phyloP scores from a whole-genome alignment of 805 yeast species.

The Brettanomyces naardenensis region DNA sequence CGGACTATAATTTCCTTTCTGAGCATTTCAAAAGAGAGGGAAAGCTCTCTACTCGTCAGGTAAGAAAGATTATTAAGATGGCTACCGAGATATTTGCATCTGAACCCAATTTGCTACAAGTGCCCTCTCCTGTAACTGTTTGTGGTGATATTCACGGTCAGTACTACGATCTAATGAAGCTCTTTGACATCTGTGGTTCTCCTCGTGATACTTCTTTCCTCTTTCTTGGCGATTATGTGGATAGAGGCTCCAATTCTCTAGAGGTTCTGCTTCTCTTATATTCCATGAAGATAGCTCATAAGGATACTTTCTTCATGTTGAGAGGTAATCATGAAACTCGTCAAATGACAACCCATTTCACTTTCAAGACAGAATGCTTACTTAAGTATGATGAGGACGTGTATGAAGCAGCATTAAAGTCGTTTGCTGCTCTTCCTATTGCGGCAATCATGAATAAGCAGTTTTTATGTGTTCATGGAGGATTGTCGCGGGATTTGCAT shows the following conservation, averaged over 20 bases:
- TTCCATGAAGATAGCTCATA: conserved; percentile 70
- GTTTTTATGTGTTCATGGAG: conserved; percentile 95
- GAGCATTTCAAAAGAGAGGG: conserved; percentile 80
- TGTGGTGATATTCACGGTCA: conserved; percentile 99
- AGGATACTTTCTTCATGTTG: conserved; percentile 67
- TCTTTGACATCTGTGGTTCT: conserved; percentile 90
- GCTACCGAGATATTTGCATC: conserved; percentile 55
- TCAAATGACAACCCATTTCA: conserved; percentile 89
- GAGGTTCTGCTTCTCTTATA: conserved; percentile 75
- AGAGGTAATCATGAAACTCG: conserved; percentile 95
- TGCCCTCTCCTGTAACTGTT: conserved; percentile 90
- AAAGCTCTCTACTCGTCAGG: conserved; percentile 63
- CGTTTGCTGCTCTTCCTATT: conserved; percentile 82
- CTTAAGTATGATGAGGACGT: conserved; percentile 65
- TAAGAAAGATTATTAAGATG: conserved; percentile 50
- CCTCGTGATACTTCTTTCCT: conserved; percentile 69
- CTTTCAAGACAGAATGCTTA: conserved; percentile 83
- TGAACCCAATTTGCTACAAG: conserved; percentile 74
- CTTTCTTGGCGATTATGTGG: conserved; percentile 92
- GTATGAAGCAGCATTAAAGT: conserved; percentile 65
- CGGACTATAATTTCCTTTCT: conserved; percentile 62
- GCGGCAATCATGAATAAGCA: conserved; percentile 93
- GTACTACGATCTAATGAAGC: conserved; percentile 78
- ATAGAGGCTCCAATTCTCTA: conserved; percentile 84
- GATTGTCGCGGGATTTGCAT: conserved; percentile 78